Percentiles rank a stretch among this genome's conserved stretches.
These are phyloP conservation scores for Colletotrichum musicola DNA, from an alignment of 2,329 filamentous ascomycete species.

Conservation along the genomic window DNA sequence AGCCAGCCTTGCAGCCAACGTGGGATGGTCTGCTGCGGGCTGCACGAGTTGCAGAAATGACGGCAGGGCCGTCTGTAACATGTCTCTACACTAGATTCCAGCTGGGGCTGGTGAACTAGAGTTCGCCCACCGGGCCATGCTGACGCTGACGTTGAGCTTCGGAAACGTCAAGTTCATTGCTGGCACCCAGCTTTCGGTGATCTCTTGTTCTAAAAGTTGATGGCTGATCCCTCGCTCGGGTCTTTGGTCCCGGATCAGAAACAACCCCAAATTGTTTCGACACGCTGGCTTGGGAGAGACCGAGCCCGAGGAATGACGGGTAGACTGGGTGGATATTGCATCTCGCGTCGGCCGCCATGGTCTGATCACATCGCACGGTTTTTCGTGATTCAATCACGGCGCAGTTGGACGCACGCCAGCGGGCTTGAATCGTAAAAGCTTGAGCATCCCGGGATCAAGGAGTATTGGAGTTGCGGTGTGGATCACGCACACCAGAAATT, in stretches of 20 bases:
- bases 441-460: slow-evolving; percentile 32
- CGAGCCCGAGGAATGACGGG: slow-evolving; percentile 12
- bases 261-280: slow-evolving; percentile 11
- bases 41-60: slow-evolving; percentile 29
- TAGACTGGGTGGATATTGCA: slow-evolving; percentile 17
- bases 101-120: too few relatives aligned
- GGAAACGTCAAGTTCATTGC: background rate
- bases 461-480: slow-evolving; percentile 10
- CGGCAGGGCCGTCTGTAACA: slow-evolving; percentile 7
- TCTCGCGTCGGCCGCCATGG: slow-evolving; percentile 23
- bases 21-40: slow-evolving; percentile 34
- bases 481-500: slow-evolving; percentile 24
- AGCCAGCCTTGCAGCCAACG: slow-evolving; percentile 23
- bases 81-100: background rate
- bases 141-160: too few relatives aligned
- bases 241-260: slow-evolving; percentile 12
- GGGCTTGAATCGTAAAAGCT: slow-evolving; percentile 36
- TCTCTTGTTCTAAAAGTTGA: background rate
- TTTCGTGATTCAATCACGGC: slow-evolving; percentile 30
- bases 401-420: slow-evolving; percentile 11
- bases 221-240: slow-evolving; percentile 13
- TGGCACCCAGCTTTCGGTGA: background rate
- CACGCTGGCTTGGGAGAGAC: slow-evolving; percentile 1
- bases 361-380: slow-evolving; percentile 36
- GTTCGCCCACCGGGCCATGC: too few relatives aligned